Evolutionary conservation across 202 grass and related monocot genomes (phyloP).

Genomic region (Brachypodium distachyon): DNA sequence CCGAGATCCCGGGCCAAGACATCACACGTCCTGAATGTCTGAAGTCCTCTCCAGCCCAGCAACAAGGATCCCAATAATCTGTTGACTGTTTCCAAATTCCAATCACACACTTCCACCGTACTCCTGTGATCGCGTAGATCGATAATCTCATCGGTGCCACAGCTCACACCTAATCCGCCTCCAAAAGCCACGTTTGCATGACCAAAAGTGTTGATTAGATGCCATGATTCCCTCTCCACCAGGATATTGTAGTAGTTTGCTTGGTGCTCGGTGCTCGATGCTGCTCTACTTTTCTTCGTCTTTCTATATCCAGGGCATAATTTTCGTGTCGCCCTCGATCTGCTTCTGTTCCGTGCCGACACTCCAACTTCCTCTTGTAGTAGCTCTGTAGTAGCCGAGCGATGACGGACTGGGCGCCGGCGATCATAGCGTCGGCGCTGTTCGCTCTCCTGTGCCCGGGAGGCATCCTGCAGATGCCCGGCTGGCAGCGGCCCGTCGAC

Average conservation of each 20-base stretch:
- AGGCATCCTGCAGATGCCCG: slow-evolving; percentile 74
- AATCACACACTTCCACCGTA: background rate
- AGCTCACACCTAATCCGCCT: too few species aligned
- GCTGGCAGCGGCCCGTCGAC: slow-evolving; percentile 60
- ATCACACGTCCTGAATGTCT: background rate
- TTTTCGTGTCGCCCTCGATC: background rate
- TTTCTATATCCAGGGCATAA: slow-evolving; percentile 2
- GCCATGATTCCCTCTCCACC: slow-evolving; percentile 26
- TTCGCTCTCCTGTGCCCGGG: slow-evolving; percentile 76
- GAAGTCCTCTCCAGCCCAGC: background rate
- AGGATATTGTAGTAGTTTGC: slow-evolving; percentile 2
- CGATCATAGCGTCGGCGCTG: slow-evolving; percentile 79
- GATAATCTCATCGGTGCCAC: too few species aligned
- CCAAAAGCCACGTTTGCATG: slow-evolving; percentile 18
- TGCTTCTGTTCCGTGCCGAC: background rate
- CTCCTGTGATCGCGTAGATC: too few species aligned
- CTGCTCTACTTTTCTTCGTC: slow-evolving; percentile 7
- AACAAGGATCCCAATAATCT: background rate
- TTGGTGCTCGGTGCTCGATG: background rate
- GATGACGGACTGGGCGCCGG: slow-evolving; percentile 81
- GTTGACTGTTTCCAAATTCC: too few species aligned
- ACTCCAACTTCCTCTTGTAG: background rate
- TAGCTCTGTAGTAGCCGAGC: background rate
- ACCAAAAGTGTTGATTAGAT: slow-evolving; percentile 19
- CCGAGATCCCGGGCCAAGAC: too few species aligned